Conservation (phyloP, 441 rosid species). For the Populus hybrid region DNA sequence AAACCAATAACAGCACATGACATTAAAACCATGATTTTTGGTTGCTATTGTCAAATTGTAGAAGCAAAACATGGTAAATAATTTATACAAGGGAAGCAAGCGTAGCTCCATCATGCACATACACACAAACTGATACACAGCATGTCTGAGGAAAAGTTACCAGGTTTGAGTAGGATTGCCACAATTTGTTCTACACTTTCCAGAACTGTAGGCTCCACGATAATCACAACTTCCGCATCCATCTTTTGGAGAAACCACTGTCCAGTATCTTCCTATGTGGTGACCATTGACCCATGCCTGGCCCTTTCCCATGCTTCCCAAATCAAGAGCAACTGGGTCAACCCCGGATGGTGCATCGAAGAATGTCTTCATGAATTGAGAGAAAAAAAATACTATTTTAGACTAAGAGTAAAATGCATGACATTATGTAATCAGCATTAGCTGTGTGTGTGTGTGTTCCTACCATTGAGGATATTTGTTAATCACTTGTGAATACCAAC, state of each 20-base stretch:
- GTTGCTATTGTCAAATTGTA: not conserved
- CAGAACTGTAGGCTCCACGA: not conserved
- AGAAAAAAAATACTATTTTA: not conserved
- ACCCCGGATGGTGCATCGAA: not conserved
- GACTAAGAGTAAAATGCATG: not conserved
- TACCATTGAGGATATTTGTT: not conserved
- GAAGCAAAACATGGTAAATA: not conserved
- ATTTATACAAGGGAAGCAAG: not conserved
- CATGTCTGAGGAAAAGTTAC: not conserved
- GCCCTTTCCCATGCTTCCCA: not conserved
- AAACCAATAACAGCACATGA: conserved; percentile 10
- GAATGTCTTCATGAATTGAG: not conserved
- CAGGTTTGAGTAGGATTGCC: conserved; percentile 8
- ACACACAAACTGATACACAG: not conserved
- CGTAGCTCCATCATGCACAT: conserved; percentile 7
- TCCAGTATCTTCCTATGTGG: conserved; percentile 9
- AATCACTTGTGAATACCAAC: not conserved
- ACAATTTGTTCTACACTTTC: conserved; percentile 7
- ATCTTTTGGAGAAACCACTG: not conserved
- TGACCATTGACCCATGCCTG: conserved; percentile 5
- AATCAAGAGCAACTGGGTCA: conserved; percentile 2
- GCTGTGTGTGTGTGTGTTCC: not conserved
- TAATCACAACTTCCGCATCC: conserved; percentile 3
- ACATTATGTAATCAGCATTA: not conserved
- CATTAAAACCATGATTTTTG: not conserved